Base-by-base conservation (phyloP, 2,329 filamentous ascomycete genomes). In the Colletotrichum navitas region DNA sequence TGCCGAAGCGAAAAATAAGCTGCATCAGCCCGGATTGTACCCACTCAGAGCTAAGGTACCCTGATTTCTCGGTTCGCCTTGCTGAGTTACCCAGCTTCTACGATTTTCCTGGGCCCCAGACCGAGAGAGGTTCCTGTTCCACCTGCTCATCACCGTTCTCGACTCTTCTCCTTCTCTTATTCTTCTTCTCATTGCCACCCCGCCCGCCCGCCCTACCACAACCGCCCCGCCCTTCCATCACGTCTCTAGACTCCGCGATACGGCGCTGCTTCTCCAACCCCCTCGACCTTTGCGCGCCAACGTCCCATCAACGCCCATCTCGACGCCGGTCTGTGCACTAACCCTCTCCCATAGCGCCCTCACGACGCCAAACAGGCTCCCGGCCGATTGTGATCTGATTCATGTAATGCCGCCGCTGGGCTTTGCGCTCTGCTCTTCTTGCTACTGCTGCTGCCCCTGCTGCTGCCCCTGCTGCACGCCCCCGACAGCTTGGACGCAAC, bases 1-100 rank as follows among this genome's bases (percentile, higher is more conserved):
- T 68, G 68, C 68, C 60, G 65, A 64, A 71, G 70, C 70, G 70
- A 72, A n/a, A 65, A 71, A 72, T 66, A 72, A 71, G 66, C 70
- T 62, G 67, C 70, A 71, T 71, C 60, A 69, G 70, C 66, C 67
- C 41, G 61, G 55, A 41, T 67, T 62, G 61, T 54, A 55, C 41
- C 70, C 66, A 66, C 70, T 62, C 61, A 72, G 41, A 72, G 29
- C 63, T 10, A 29, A 43, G 59, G 54, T 61, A 39, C 49, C 63
- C 63, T 66, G 32, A 43, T 55, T 56, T 18, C 45, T 34, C n/a
- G 59, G 24, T 34, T 63, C 60, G 29, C 60, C n/a, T 32, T 54
- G 49, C 63, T 70, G 36, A 70, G 67, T 47, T 70, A 61, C 68
- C 61, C 63, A 62, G 60, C 55, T 36, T 49, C 49, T 12, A 34